Evolutionary conservation across 108 stramenopile species (phyloP).

Genomic region (Poteriospumella lacustris): DNA sequence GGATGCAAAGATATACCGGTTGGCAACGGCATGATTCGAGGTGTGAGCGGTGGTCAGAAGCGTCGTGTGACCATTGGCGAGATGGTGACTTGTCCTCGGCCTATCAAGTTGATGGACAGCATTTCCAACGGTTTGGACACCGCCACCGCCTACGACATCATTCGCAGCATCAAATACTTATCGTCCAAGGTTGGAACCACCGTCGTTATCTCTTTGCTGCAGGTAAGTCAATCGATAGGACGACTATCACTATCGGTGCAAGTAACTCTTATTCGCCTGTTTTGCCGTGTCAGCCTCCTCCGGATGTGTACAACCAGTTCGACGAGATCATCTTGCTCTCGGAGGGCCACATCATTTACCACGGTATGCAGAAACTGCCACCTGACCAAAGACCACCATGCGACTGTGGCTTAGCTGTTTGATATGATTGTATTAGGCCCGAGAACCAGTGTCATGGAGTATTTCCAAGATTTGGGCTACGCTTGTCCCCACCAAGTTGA

Average conservation of each 20-base stretch:
- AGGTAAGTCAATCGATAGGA: no score
- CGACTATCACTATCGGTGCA: no score
- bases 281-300: constrained; percentile 60
- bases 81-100: constrained; percentile 51
- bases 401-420: no score
- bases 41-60: constrained; percentile 77
- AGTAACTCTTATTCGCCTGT: no score
- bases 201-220: constrained; percentile 66
- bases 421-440: constrained; percentile 77
- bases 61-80: constrained; percentile 78
- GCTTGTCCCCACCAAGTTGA: constrained; percentile 65
- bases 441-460: constrained; percentile 52
- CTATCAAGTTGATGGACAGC: constrained; percentile 57
- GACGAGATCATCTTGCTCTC: constrained; percentile 75
- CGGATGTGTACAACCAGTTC: constrained; percentile 80
- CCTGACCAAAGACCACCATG: no score
- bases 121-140: constrained; percentile 71
- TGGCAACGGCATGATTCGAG: constrained; percentile 62
- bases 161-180: not conserved
- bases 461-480: constrained; percentile 65
- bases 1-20: constrained; percentile 46
- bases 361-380: no score
- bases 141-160: constrained; percentile 71
- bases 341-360: constrained; percentile 69
- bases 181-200: constrained; percentile 32